Conservation (phyloP, 2,329 filamentous ascomycete species). For the Cladobotryum protrusum region DNA sequence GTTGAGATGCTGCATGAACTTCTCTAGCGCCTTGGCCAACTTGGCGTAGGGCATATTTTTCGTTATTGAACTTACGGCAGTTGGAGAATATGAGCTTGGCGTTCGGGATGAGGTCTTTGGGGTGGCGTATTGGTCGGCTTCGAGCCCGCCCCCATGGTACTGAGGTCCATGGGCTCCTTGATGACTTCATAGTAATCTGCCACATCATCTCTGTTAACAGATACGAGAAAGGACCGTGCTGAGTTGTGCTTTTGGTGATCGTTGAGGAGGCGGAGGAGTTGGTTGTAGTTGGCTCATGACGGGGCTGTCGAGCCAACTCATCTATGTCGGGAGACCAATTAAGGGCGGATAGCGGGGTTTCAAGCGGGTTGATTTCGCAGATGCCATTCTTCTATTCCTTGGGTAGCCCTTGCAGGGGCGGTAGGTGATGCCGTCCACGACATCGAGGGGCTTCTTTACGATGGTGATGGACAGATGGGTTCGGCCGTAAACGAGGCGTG, state of each 20-base stretch:
- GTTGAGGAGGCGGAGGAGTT: conserved; percentile 85
- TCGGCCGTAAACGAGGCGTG: conserved; percentile 91
- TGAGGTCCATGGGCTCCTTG: conserved; percentile 93
- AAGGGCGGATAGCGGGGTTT: conserved; percentile 79
- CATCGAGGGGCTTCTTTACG: conserved; percentile 90
- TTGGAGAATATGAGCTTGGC: conserved; percentile 89
- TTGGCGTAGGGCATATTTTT: conserved; percentile 93
- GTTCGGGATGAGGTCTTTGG: conserved; percentile 88
- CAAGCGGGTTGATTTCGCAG: conserved; percentile 72
- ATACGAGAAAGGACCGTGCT: conserved; percentile 90
- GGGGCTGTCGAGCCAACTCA: conserved; percentile 86
- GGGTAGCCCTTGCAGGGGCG: conserved; percentile 83
- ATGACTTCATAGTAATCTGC: conserved; percentile 99
- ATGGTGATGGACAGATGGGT: conserved; percentile 96
- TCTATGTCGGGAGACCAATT: conserved; percentile 99
- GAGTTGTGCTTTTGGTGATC: conserved; percentile 90
- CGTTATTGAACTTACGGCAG: conserved; percentile 93
- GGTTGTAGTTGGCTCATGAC: conserved; percentile 93
- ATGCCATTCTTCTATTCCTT: conserved; percentile 76
- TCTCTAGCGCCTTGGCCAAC: conserved; percentile 85
- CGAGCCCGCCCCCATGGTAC: conserved; percentile 90
- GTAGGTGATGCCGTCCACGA: conserved; percentile 96
- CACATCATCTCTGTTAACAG: conserved; percentile 92
- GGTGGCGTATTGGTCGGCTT: conserved; percentile 83
- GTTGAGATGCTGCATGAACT: conserved; percentile 87